Percentiles rank a stretch among this genome's conserved stretches.
phyloP scores from a whole-genome alignment of 306 rosid genomes.

The Quercus alba region DNA sequence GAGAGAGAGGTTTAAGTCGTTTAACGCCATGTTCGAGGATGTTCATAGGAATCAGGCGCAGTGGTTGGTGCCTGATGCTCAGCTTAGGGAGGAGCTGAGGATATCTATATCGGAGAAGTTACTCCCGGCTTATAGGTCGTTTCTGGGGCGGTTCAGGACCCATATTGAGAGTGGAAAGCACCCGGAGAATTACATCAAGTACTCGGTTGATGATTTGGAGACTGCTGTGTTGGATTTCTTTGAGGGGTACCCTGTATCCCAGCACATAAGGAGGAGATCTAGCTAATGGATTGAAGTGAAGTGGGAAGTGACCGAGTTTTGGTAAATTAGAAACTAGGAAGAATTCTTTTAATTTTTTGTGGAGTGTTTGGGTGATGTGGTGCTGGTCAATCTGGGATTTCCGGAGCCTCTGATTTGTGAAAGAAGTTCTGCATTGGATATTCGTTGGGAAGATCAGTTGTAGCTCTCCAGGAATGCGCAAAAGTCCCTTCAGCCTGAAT shows the following conservation, averaged over 20 bases:
- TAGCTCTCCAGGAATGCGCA: constrained; percentile 25
- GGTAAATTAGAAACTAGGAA: constrained; percentile 62
- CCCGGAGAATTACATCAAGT: constrained; percentile 96
- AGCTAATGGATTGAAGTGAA: constrained; percentile 37
- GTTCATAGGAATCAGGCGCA: constrained; percentile 83
- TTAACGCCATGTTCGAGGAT: constrained; percentile 95
- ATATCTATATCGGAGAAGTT: constrained; percentile 82
- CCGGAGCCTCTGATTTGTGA: constrained; percentile 34
- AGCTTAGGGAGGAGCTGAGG: constrained; percentile 91
- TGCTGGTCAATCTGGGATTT: constrained; percentile 43
- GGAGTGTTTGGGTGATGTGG: constrained; percentile 55
- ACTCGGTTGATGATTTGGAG: constrained; percentile 86
- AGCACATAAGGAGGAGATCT: constrained; percentile 86
- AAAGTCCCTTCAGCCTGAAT: constrained; percentile 54
- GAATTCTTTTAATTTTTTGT: constrained; percentile 75
- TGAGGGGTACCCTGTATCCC: constrained; percentile 72
- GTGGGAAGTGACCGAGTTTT: constrained; percentile 26
- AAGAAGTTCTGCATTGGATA: constrained; percentile 21
- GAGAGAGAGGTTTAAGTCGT: constrained; percentile 93
- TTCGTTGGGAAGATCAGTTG: constrained; percentile 39
- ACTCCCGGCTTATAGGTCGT: constrained; percentile 89
- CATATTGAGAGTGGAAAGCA: constrained; percentile 93
- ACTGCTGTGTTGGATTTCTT: constrained; percentile 80
- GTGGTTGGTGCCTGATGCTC: constrained; percentile 95
- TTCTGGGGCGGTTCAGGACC: constrained; percentile 85